Base-by-base conservation (phyloP, 805 yeast species). In the Monosporozyma siamensis region DNA sequence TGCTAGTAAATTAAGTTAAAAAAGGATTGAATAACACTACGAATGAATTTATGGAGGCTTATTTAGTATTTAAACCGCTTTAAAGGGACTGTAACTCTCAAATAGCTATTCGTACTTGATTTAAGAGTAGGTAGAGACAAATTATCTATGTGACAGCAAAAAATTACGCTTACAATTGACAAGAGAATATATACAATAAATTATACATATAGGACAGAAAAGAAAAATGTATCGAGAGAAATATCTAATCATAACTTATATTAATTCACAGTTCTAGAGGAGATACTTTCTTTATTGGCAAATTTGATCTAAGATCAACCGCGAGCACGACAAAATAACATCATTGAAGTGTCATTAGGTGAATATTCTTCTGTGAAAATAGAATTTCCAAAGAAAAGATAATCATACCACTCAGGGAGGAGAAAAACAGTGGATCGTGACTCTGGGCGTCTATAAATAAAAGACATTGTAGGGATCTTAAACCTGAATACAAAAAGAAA, bases 241-340 rank as follows among this genome's bases (percentile, higher is more conserved):
- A 39, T 38, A 51, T 52, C 56, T 52, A 52, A 52, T 51, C 50
- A 51, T 51, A 48, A 49, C 51, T 44, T 47, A 47, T 52, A 52
- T 44, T 44, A 10, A 40, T 46, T 46, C 51, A 51, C 47, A 49
- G 53, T 49, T 48, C 55, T 65, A 51, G 56, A 43, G 50, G 38
- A 51, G 56, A 49, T 54, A 47, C 51, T 38, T 43, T 46, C 49
- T 47, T 47, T 44, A 39, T 35, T 44, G 48, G 47, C 68, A 32
- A 37, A 55, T 54, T 77, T 67, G 44, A 66, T 84, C 89, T 84
- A 74, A 82, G 92, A 83, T 54, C 84, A 69, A 67, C 83, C 92
- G 92, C 92, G 89, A 84, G 95, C 95, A 84, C 95, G 85, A 74
- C 74, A 67, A 48, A 44, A 44, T 41, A 47, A 43, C 37, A 47